Evolutionary conservation across 108 stramenopile genomes (phyloP).

Genomic region (Fragilaria crotonensis): DNA sequence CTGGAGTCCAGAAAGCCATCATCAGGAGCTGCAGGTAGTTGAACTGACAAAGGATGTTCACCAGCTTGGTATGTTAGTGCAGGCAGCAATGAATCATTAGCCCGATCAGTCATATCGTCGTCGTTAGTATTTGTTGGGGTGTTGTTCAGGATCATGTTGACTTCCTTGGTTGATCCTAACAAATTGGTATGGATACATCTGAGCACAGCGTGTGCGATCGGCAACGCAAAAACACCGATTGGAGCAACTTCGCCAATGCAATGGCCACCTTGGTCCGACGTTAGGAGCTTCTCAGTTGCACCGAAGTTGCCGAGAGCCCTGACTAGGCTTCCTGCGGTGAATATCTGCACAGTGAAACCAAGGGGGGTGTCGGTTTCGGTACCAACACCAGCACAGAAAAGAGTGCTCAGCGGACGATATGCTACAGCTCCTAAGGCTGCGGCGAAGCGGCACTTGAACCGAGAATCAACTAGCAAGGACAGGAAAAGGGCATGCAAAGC

Average conservation of each 20-base stretch:
- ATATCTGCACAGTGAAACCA: slow-evolving; percentile 86
- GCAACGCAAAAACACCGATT: slow-evolving; percentile 59
- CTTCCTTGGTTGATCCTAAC: slow-evolving; percentile 76
- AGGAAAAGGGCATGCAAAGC: slow-evolving; percentile 67
- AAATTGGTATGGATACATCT: slow-evolving; percentile 82
- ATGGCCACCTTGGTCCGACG: slow-evolving; percentile 34
- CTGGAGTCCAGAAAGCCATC: slow-evolving; percentile 85
- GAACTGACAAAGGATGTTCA: slow-evolving; percentile 69
- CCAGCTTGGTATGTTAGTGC: slow-evolving; percentile 62
- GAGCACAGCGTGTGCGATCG: slow-evolving; percentile 70
- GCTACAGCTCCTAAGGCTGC: slow-evolving; percentile 77
- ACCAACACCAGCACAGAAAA: slow-evolving; percentile 86
- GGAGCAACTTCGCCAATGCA: slow-evolving; percentile 29
- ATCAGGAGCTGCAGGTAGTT: slow-evolving; percentile 72
- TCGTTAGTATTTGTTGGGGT: slow-evolving; percentile 30
- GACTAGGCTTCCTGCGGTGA: slow-evolving; percentile 84
- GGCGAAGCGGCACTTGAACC: slow-evolving; percentile 81
- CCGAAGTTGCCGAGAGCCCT: slow-evolving; percentile 67
- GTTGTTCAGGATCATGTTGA: slow-evolving; percentile 51
- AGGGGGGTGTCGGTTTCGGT: slow-evolving; percentile 81
- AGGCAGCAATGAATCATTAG: slow-evolving; percentile 33
- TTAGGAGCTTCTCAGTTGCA: slow-evolving; percentile 58
- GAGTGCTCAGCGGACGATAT: slow-evolving; percentile 69
- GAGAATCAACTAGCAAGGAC: slow-evolving; percentile 66
- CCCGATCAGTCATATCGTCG: slow-evolving; percentile 15